Evolutionary conservation across 208 protist genomes (phyloP).

Genomic region (Acanthamoeba lenticulata): DNA sequence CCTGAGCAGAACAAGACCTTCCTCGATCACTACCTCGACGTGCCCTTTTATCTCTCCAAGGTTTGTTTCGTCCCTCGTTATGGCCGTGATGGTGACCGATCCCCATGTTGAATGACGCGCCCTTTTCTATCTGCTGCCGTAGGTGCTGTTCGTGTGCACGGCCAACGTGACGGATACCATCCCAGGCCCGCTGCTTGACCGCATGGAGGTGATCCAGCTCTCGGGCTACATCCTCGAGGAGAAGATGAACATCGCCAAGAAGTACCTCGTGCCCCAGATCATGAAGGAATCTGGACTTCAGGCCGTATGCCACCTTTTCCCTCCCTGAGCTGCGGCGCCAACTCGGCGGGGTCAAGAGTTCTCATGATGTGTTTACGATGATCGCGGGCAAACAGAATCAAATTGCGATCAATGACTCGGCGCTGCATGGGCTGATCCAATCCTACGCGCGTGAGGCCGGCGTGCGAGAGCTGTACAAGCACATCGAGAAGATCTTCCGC

Average conservation of each 20-base stretch:
- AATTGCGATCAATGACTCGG: not conserved
- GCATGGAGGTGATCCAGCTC: conserved; percentile 90
- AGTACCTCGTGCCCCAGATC: conserved; percentile 46
- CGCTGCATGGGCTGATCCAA: conserved; percentile 22
- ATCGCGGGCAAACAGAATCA: not conserved
- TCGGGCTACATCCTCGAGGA: conserved; percentile 87
- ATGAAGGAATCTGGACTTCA: conserved; percentile 22
- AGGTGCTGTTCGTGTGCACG: conserved; percentile 92
- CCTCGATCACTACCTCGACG: conserved; percentile 92
- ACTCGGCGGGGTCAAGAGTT: no score
- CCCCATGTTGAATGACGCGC: no score
- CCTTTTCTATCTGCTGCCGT: no score
- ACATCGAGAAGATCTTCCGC: not conserved
- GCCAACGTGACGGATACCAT: conserved; percentile 90
- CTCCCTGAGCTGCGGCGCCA: no score
- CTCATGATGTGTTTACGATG: not conserved
- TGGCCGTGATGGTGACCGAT: not conserved
- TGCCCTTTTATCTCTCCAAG: conserved; percentile 88
- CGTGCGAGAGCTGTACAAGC: conserved; percentile 34
- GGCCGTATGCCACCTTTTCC: not conserved
- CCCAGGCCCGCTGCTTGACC: conserved; percentile 88
- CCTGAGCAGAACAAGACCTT: conserved; percentile 91
- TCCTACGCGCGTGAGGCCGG: conserved; percentile 40
- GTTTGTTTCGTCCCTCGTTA: not conserved
- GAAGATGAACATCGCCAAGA: conserved; percentile 59